These are phyloP conservation scores for Vitis rupestris DNA, from an alignment of 164 flowering plant species.

Conservation along the genomic window DNA sequence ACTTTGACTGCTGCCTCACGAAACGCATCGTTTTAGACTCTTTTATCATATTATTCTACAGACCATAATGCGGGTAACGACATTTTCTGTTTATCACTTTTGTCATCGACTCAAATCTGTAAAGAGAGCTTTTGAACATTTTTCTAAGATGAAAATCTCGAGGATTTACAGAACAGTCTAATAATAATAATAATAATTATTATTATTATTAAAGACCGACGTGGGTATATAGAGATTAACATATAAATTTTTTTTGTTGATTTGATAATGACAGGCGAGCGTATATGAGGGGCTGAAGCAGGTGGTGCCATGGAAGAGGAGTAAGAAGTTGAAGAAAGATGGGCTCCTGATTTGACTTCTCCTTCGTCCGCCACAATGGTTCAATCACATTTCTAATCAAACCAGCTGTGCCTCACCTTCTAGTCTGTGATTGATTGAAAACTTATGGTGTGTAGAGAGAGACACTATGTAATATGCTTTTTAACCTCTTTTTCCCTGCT, in stretches of 20 bases:
- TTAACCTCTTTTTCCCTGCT: too few relatives aligned
- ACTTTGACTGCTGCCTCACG: neutral
- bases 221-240: too few relatives aligned
- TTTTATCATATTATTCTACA: neutral
- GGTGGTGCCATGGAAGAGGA: constrained; percentile 35
- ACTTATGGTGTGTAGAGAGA: too few relatives aligned
- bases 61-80: too few relatives aligned
- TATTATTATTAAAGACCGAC: neutral
- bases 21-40: neutral
- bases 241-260: neutral
- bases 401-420: neutral
- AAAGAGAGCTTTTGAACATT: too few relatives aligned
- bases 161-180: too few relatives aligned
- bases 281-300: constrained; percentile 43
- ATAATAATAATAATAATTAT: neutral
- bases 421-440: too few relatives aligned
- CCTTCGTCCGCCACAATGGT: too few relatives aligned
- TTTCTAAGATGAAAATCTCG: too few relatives aligned
- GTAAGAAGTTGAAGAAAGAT: constrained; percentile 23
- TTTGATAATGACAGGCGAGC: constrained; percentile 24
- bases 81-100: too few relatives aligned
- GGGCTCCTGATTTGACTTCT: constrained; percentile 9
- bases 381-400: neutral
- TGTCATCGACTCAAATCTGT: too few relatives aligned
- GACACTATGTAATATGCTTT: too few relatives aligned